Percentiles rank a stretch among this genome's conserved stretches.
phyloP scores from a whole-genome alignment of 805 yeast genomes.

The Isabelozyma rhagii region DNA sequence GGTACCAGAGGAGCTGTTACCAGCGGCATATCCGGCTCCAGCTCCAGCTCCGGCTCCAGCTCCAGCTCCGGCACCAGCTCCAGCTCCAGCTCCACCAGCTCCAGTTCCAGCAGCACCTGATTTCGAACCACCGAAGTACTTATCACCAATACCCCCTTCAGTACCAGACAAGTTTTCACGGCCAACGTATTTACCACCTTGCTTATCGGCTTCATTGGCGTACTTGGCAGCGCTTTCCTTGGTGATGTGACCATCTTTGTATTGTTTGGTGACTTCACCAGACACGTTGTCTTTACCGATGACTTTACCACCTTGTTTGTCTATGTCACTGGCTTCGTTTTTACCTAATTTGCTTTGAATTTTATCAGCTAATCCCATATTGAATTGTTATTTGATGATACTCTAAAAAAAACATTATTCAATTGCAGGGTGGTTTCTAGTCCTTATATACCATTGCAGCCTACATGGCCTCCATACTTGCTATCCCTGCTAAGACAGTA shows the following conservation, averaged over 20 bases:
- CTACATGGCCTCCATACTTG: no score
- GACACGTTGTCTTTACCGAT: slow-evolving; percentile 25
- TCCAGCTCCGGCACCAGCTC: slow-evolving; percentile 2
- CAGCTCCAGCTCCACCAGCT: slow-evolving; percentile 4
- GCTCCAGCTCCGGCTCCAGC: slow-evolving; percentile 2
- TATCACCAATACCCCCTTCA: slow-evolving; percentile 25
- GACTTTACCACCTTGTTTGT: slow-evolving; percentile 28
- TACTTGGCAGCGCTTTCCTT: slow-evolving; percentile 26
- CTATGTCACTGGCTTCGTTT: slow-evolving; percentile 22
- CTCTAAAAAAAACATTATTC: neutral
- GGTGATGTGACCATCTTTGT: slow-evolving; percentile 25
- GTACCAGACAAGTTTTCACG: slow-evolving; percentile 18
- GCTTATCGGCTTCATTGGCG: slow-evolving; percentile 24
- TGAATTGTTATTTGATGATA: slow-evolving; percentile 1
- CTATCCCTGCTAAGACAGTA: no score
- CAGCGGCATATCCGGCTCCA: slow-evolving; percentile 7
- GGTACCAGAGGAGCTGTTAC: slow-evolving; percentile 3
- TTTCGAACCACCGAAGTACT: slow-evolving; percentile 15
- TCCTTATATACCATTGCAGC: no score
- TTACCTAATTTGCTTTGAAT: slow-evolving; percentile 26
- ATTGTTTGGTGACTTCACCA: slow-evolving; percentile 24
- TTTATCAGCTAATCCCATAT: slow-evolving; percentile 39
- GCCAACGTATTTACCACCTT: slow-evolving; percentile 17
- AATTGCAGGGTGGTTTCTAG: no score
- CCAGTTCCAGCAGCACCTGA: slow-evolving; percentile 2